Percentiles rank a stretch among this genome's conserved stretches.
Evolutionary conservation across 2,329 filamentous ascomycete genomes (phyloP).

Genomic region (Chaetoscypha palmicola): DNA sequence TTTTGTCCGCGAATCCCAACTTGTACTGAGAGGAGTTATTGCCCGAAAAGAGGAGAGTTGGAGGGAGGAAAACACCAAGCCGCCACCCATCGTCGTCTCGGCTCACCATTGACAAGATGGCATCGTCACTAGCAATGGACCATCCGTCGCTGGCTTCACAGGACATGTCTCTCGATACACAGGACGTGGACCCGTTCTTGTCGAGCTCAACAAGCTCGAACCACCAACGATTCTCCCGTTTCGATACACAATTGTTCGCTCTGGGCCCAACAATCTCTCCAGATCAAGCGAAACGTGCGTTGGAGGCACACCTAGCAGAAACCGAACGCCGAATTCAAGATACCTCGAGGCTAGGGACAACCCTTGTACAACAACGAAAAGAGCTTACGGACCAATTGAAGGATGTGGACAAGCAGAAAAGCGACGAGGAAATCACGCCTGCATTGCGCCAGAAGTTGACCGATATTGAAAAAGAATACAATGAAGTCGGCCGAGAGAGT

Average conservation of each 20-base stretch:
- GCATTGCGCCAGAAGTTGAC: conserved; percentile 76
- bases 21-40: conserved; percentile 1
- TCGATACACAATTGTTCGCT: conserved; percentile 74
- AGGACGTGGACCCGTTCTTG: conserved; percentile 50
- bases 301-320: conserved; percentile 87
- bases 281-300: conserved; percentile 75
- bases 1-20: conserved; percentile 4
- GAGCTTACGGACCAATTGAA: conserved; percentile 74
- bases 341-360: conserved; percentile 80
- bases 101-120: conserved; percentile 14
- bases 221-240: conserved; percentile 74
- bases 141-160: conserved; percentile 22
- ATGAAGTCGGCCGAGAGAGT: conserved; percentile 84
- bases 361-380: conserved; percentile 79
- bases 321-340: conserved; percentile 89
- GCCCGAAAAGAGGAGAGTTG: not conserved
- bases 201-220: conserved; percentile 41
- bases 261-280: conserved; percentile 73
- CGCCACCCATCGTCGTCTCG: not conserved
- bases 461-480: conserved; percentile 90
- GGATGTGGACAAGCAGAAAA: conserved; percentile 73
- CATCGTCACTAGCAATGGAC: conserved; percentile 23
- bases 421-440: conserved; percentile 70
- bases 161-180: conserved; percentile 16
- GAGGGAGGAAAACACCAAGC: conserved; percentile 2